Percentiles rank a stretch among this genome's conserved stretches.
Conservation (phyloP, 305 asterid species). For the Fraxinus paxiana region DNA sequence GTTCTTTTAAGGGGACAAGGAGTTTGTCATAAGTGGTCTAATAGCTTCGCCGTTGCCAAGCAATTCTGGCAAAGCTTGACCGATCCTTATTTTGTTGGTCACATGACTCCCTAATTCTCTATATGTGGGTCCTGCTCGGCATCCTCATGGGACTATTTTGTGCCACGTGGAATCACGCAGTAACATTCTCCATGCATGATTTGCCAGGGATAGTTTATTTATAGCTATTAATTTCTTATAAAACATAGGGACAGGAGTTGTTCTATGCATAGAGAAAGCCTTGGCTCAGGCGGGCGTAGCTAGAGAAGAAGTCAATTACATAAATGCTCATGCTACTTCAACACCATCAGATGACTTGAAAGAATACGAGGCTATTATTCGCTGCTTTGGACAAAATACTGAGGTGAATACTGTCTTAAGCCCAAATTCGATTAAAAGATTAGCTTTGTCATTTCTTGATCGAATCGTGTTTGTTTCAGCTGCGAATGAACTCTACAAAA, state of each 20-base stretch:
- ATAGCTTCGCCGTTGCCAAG: not conserved
- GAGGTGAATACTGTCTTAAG: conserved; percentile 23
- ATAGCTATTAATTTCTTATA: conserved; percentile 8
- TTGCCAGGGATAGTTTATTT: not conserved
- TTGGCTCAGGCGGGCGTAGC: conserved; percentile 38
- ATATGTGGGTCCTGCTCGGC: not conserved
- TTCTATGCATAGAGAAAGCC: conserved; percentile 49
- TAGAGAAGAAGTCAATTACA: conserved; percentile 43
- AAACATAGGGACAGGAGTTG: conserved; percentile 34
- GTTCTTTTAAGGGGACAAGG: not conserved
- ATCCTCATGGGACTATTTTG: not conserved
- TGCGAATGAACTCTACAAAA: conserved; percentile 43
- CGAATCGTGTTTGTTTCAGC: conserved; percentile 20
- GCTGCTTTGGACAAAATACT: conserved; percentile 38
- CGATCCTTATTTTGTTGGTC: not conserved
- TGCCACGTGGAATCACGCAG: not conserved
- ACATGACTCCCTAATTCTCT: not conserved
- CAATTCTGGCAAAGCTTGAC: not conserved
- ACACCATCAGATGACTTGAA: conserved; percentile 40
- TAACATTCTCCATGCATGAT: not conserved
- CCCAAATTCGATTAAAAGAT: not conserved
- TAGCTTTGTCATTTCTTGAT: not conserved
- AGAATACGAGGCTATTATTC: conserved; percentile 39
- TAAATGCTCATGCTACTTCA: conserved; percentile 51
- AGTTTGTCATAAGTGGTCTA: not conserved